Evolutionary conservation across 1,139 yeast genomes (phyloP), one percentile per base, ranked within the genome.

Genomic region (Yamadazyma kanchanaburiensis): DNA sequence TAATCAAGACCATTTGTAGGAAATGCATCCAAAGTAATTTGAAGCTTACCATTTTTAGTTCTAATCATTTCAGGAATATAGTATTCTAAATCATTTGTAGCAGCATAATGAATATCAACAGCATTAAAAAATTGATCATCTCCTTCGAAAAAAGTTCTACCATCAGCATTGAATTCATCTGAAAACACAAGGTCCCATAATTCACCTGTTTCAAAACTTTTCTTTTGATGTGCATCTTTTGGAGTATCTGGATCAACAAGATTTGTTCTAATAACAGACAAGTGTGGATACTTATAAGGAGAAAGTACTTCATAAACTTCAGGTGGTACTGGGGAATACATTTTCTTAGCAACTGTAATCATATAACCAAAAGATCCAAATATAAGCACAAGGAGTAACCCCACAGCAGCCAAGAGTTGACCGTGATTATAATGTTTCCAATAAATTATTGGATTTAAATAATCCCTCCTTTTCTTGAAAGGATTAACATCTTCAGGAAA

Each of bases 121-220:
- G 56, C 61, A n/a, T 48, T 43, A 36, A 54, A 55, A 29, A 55
- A 57, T 31, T 53, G 60, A 34, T 57, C 61, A 27, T 56, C 60
- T 15, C 59, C 60, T 10, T 48, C 51, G 34, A 48, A 48, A 28
- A 57, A 57, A 0, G 60, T 55, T 23, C 62, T 35, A n/a, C 59
- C 59, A 17, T 54, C 58, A 11, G 47, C 50, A 29, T 55, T 51
- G 33, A 57, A 57, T 31, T 57, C 62, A 28, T 57, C 62, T 3
- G 60, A 54, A 26, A 56, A 57, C 3, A 53, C 56, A 34, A 57
- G 40, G 1, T 45, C 47, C 60, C 60, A 56, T 4, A 29, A 34
- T 13, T 46, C 51, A 11, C 47, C 49, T 2, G 37, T 33, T 4
- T 28, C 36, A 5, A 24, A 28, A 12, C 46, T 37, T n/a, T 25